Evolutionary conservation across 805 yeast genomes (phyloP), one percentile per base, ranked within the genome.

Genomic region (Kodamaea neixiangensis): DNA sequence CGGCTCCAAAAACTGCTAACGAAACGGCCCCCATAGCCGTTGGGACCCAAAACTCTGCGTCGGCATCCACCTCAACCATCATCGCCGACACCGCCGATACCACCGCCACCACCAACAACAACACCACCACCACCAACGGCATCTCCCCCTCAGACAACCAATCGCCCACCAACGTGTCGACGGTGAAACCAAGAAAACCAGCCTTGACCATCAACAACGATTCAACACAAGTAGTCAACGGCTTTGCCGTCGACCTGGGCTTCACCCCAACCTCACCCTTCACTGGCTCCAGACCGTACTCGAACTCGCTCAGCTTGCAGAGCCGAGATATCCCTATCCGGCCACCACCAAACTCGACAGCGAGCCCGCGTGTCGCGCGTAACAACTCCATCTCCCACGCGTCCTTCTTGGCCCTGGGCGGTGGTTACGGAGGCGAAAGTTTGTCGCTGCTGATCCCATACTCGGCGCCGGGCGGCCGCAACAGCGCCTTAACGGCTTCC

Each of bases 391-490:
- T 70, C 22, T 63, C 73, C 7, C 77, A 74, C 55, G 64, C 74
- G 34, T 71, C 75, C 17, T 73, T 72, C 51, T 59, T 65, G 46
- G 61, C 68, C 47, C 55, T 60, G 19, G 66, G 67, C 49, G 69
- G 69, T 19, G 58, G 64, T 33, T 66, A 68, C 53, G 69, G 69
- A 20, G 58, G 64, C 37, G 78, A 75, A 52, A 70, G 74, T 52
- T 71, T 85, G 56, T 80, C 87, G 4, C 72, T 82, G 19, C 75
- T 82, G 37, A 85, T 86, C 46, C 91, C 91, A 1, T 86, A 85
- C 64, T 76, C 86, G 6, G 89, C 83, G 1, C 91, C 91, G 1
- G 88, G 88, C 19, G 86, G 87, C 7, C 55, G 58, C 18, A 49
- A 35, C 17, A 47, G 51, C 19, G 34, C 40, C 33, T 51, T 52